These are phyloP conservation scores for Hydrangea macrophylla DNA, from an alignment of 148 eudicot genomes.

Conservation along the genomic window DNA sequence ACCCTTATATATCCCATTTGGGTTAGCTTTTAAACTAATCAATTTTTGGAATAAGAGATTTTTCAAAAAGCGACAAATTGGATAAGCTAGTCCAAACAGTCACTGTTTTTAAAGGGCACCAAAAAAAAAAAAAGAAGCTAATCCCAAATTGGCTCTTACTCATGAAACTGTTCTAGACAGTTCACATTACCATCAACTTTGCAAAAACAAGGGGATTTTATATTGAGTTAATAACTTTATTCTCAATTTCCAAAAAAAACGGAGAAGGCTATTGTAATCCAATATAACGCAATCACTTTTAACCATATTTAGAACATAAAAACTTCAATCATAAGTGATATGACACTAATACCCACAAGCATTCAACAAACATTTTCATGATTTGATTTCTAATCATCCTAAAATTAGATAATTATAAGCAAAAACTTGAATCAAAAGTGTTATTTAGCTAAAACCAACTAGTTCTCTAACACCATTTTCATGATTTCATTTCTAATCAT, in stretches of 20 bases:
- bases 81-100: too few relatives aligned
- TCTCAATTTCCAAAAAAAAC: not conserved
- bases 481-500: not conserved
- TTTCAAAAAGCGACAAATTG: too few relatives aligned
- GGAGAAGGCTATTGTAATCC: not conserved
- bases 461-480: not conserved
- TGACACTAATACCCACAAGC: too few relatives aligned
- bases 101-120: too few relatives aligned
- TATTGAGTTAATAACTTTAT: not conserved
- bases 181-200: not conserved
- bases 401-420: not conserved
- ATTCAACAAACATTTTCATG: not conserved
- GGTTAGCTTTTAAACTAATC: too few relatives aligned
- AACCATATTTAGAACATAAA: not conserved
- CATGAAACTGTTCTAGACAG: not conserved
- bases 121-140: too few relatives aligned
- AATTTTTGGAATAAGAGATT: too few relatives aligned
- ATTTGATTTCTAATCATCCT: not conserved
- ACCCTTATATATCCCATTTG: too few relatives aligned
- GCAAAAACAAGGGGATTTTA: not conserved
- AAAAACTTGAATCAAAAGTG: not conserved
- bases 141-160: too few relatives aligned
- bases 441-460: not conserved
- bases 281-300: not conserved
- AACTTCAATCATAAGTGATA: constrained; percentile 9